A percentile compares a stretch with the other conserved stretches of the same genome.
Evolutionary conservation across 1,284 basidiomycete genomes (phyloP).

Genomic region (Tilletia horrida): DNA sequence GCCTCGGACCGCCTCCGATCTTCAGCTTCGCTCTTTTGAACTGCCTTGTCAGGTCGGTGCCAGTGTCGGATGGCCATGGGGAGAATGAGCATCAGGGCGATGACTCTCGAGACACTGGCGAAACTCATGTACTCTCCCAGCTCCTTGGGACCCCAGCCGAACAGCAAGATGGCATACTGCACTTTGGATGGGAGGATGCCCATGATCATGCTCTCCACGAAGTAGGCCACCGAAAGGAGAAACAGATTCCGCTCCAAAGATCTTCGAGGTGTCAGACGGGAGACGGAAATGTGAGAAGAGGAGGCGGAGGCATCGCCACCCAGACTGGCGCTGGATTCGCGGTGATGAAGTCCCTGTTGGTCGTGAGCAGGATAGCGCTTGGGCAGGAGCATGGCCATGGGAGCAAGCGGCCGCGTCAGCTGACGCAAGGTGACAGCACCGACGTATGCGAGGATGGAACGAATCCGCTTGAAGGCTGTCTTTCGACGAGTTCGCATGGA

Average conservation of each 20-base stretch:
- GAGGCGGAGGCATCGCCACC: constrained; percentile 23
- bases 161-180: constrained; percentile 47
- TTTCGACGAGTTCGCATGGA: not conserved
- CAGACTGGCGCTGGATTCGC: not conserved
- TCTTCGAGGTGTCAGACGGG: constrained; percentile 27
- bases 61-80: constrained; percentile 45
- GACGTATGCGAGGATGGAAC: not conserved
- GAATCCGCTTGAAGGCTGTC: not conserved
- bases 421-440: not conserved
- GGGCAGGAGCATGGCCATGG: constrained; percentile 18
- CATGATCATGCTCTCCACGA: constrained; percentile 38
- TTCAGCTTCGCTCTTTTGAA: constrained; percentile 34
- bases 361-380: constrained; percentile 10
- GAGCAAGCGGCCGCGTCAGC: constrained; percentile 14
- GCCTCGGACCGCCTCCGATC: constrained; percentile 17
- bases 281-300: constrained; percentile 46
- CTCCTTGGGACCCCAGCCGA: constrained; percentile 46
- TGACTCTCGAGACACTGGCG: constrained; percentile 40
- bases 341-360: constrained; percentile 18
- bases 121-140: constrained; percentile 49
- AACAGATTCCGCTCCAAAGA: constrained; percentile 46
- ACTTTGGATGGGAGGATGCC: constrained; percentile 50
- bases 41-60: constrained; percentile 39
- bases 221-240: constrained; percentile 46
- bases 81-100: constrained; percentile 42